These are phyloP conservation scores for Podila epicladia DNA, from an alignment of 192 early-diverging fungal genomes.

Conservation along the genomic window DNA sequence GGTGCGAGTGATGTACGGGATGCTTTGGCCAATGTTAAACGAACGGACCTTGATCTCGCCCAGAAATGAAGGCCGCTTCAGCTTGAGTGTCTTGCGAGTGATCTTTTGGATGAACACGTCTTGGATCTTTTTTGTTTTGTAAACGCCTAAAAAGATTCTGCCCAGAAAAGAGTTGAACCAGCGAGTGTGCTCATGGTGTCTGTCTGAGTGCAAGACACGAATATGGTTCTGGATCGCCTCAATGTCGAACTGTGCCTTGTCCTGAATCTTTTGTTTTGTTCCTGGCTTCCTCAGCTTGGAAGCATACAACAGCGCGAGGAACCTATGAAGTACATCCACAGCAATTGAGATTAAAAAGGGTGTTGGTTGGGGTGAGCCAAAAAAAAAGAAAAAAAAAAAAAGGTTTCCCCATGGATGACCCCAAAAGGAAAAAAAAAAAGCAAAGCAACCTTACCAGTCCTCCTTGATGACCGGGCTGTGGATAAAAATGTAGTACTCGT, in stretches of 20 bases:
- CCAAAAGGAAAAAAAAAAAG: slow-evolving; percentile 3
- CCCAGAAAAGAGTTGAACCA: slow-evolving; percentile 91
- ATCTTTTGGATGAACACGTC: slow-evolving; percentile 73
- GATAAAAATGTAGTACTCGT: slow-evolving; percentile 68
- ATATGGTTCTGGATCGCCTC: slow-evolving; percentile 48
- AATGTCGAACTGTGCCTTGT: slow-evolving; percentile 52
- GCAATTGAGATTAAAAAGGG: background rate
- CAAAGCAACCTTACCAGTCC: slow-evolving; percentile 77
- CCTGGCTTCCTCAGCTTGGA: slow-evolving; percentile 45
- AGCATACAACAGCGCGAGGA: slow-evolving; percentile 29
- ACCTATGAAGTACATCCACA: slow-evolving; percentile 16
- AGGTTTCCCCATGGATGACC: background rate
- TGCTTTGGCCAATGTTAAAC: slow-evolving; percentile 79
- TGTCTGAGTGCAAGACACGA: slow-evolving; percentile 60
- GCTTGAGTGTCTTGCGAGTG: slow-evolving; percentile 71
- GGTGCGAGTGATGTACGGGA: slow-evolving; percentile 85
- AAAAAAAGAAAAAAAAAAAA: background rate
- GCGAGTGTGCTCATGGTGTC: slow-evolving; percentile 55
- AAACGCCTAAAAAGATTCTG: slow-evolving; percentile 80
- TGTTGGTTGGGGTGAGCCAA: background rate
- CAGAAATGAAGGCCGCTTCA: slow-evolving; percentile 76
- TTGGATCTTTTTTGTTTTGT: slow-evolving; percentile 71
- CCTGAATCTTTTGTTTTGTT: slow-evolving; percentile 48
- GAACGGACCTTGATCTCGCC: slow-evolving; percentile 86
- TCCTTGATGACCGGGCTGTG: slow-evolving; percentile 83